Conservation (phyloP, 75 land plant genomes). For the Pinus taeda region DNA sequence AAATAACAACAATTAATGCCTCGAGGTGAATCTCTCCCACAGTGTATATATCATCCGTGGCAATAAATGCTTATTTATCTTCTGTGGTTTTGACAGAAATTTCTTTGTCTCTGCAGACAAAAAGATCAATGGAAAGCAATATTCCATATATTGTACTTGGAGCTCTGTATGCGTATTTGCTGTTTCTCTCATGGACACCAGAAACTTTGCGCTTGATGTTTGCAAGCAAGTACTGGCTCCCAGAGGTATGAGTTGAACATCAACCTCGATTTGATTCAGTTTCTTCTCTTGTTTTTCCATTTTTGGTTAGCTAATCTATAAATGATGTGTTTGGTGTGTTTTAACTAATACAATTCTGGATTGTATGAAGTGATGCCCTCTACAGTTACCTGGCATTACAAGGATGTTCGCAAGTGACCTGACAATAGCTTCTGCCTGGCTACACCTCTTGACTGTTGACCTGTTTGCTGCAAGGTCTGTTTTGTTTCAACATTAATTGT, state of each 20-base stretch:
- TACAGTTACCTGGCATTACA: conserved; percentile 85
- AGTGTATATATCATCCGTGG: no score
- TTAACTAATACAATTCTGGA: conserved; percentile 1
- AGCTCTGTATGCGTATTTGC: conserved; percentile 72
- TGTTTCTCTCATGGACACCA: conserved; percentile 88
- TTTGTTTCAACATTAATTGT: background rate
- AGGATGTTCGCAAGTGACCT: conserved; percentile 88
- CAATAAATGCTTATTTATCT: no score
- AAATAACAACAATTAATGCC: no score
- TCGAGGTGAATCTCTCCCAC: no score
- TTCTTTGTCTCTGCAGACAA: conserved; percentile 61
- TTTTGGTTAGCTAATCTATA: background rate
- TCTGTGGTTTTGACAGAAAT: background rate
- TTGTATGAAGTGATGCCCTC: conserved; percentile 1
- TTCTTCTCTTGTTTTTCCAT: background rate
- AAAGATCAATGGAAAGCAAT: conserved; percentile 56
- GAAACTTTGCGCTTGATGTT: conserved; percentile 89
- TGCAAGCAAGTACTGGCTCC: conserved; percentile 95
- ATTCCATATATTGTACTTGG: conserved; percentile 88
- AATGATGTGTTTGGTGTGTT: background rate
- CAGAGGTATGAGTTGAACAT: conserved; percentile 61
- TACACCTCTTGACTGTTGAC: conserved; percentile 85
- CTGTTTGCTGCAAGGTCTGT: conserved; percentile 93
- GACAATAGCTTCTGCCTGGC: conserved; percentile 96
- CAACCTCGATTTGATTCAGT: background rate